Conservation (phyloP, 2,329 filamentous ascomycete species). For the Colletotrichum siamense region DNA sequence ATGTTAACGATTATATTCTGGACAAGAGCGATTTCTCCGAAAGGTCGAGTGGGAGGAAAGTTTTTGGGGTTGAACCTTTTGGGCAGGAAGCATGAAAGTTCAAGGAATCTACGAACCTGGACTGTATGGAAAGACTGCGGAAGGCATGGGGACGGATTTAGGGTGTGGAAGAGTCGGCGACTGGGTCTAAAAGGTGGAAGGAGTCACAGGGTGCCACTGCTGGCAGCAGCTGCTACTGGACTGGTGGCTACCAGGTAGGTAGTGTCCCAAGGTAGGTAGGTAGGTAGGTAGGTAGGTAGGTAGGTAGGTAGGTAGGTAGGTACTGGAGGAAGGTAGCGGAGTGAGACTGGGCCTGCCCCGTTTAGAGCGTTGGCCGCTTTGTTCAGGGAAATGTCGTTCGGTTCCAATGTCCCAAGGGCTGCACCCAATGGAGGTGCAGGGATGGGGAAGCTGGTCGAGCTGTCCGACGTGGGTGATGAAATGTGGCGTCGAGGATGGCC, state of each 20-base stretch:
- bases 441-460: constrained; percentile 20
- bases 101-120: constrained; percentile 14
- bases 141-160: constrained; percentile 12
- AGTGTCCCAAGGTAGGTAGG: neutral
- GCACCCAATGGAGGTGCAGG: constrained; percentile 12
- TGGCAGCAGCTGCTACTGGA: neutral
- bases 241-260: neutral
- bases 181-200: constrained; percentile 4
- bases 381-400: constrained; percentile 6
- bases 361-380: constrained; percentile 15
- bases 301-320: neutral
- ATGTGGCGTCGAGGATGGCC: constrained; percentile 14
- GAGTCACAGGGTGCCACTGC: neutral
- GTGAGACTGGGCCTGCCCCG: constrained; percentile 5
- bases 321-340: neutral
- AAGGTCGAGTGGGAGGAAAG: neutral
- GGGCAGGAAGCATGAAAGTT: neutral
- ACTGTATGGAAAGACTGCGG: constrained; percentile 13
- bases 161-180: neutral
- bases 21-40: neutral
- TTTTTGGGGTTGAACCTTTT: neutral
- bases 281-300: neutral
- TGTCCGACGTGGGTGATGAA: constrained; percentile 16
- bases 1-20: neutral
- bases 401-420: neutral